phyloP scores from a whole-genome alignment of 495 filamentous ascomycete species.

The Penicillium tannophilum region DNA sequence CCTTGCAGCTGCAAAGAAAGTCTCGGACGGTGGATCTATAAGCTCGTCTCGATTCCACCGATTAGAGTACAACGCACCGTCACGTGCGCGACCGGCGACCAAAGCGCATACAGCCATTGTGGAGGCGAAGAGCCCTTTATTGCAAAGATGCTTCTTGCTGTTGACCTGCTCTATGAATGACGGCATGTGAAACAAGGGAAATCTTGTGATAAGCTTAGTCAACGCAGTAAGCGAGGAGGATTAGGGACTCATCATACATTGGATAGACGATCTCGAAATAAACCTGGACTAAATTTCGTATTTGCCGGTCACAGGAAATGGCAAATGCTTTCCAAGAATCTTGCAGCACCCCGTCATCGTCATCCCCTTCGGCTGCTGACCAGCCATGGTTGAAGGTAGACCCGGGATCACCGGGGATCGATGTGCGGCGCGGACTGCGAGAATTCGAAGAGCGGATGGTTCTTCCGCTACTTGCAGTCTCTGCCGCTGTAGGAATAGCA shows the following conservation, averaged over 20 bases:
- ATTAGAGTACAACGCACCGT: constrained; percentile 43
- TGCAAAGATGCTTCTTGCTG: constrained; percentile 39
- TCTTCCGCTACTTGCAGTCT: background rate
- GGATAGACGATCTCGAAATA: constrained; percentile 49
- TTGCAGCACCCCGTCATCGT: constrained; percentile 28
- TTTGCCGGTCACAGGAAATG: constrained; percentile 30
- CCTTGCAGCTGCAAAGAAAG: constrained; percentile 48
- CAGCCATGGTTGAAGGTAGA: constrained; percentile 23
- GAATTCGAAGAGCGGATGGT: constrained; percentile 17
- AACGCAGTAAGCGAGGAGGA: background rate
- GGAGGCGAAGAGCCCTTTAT: constrained; percentile 48
- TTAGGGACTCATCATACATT: constrained; percentile 21
- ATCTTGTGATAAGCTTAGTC: constrained; percentile 30
- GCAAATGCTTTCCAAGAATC: constrained; percentile 38
- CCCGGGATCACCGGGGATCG: constrained; percentile 26
- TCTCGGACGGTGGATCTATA: constrained; percentile 36
- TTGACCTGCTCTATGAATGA: constrained; percentile 39
- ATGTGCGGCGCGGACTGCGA: constrained; percentile 17
- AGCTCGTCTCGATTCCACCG: constrained; percentile 32
- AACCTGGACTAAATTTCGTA: constrained; percentile 39
- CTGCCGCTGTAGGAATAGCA: background rate
- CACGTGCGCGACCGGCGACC: constrained; percentile 45
- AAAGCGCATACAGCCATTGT: constrained; percentile 55
- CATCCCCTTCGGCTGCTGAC: constrained; percentile 24
- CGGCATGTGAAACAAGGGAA: constrained; percentile 51